Evolutionary conservation across 2,329 filamentous ascomycete genomes (phyloP), one percentile per base, ranked within the genome.

Genomic region (Diaporthe destruens): DNA sequence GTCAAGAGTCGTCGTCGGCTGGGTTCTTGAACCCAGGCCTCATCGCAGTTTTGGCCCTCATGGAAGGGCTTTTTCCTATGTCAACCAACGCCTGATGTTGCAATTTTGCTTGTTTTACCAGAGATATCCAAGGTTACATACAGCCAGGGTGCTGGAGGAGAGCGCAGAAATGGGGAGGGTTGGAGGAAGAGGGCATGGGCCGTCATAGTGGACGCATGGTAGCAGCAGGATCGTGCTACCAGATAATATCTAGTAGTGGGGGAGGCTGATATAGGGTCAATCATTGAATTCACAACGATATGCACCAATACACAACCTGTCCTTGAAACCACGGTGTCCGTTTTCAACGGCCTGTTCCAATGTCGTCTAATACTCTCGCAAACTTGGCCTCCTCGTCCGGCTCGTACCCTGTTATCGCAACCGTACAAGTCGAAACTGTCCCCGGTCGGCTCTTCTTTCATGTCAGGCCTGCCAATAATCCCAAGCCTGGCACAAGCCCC

Each of bases 181-280:
- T 0, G 7, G 6, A 34, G 16, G 47, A 39, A 51, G 20, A 44
- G 29, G 29, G 57, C 32, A 23, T 32, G 23, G 25, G 23, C 20
- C n/a, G 3, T 56, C 11, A 44, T n/a, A 42, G 65, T 47, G 36
- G 44, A 51, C 32, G n/a, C n/a, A n/a, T n/a, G 61, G 61, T 51
- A 65, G 51, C 65, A 68, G 34, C 65, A 56, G 51, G 53, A 54
- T 32, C 51, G 56, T 55, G 53, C 5, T 56, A 68, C 65, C 51
- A 29, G 49, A 25, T 44, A 68, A 42, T 65, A 68, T 56, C 51
- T 55, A 68, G 65, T 55, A 44, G 34, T 18, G 7, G 61, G 25
- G 44, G 44, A n/a, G 16, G 39, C 6, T 32, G 49, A 44, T 32
- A 39, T 47, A 9, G 47, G 36, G 39, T 47, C 25, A 20, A 56